These are phyloP conservation scores for Prototheca wickerhamii DNA, from an alignment of 163 green algal species.

Conservation along the genomic window DNA sequence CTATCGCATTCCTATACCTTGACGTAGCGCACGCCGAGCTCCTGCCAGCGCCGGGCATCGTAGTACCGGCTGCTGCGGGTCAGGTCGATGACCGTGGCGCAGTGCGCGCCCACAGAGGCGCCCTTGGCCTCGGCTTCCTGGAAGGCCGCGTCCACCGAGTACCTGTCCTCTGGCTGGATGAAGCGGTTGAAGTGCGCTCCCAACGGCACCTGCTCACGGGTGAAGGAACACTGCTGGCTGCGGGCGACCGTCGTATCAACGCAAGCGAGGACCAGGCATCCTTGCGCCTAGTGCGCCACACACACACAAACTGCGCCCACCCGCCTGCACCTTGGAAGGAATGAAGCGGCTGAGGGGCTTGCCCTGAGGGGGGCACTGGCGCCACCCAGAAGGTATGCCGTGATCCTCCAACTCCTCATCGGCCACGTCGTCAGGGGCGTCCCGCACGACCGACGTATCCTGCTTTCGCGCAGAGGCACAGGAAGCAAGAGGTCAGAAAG, in stretches of 20 bases:
- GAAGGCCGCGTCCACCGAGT: conserved; percentile 33
- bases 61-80: conserved; percentile 80
- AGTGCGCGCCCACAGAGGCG: conserved; percentile 32
- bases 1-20: conserved; percentile 22
- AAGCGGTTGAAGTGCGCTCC: conserved; percentile 32
- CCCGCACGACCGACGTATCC: neutral
- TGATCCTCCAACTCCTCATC: conserved; percentile 31
- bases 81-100: conserved; percentile 69
- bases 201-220: conserved; percentile 52
- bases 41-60: conserved; percentile 23
- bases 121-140: conserved; percentile 11
- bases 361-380: conserved; percentile 43
- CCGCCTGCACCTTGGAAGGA: conserved; percentile 37
- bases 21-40: conserved; percentile 23
- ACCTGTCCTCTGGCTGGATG: conserved; percentile 30
- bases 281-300: neutral
- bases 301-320: neutral
- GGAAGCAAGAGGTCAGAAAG: too few relatives aligned
- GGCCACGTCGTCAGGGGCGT: conserved; percentile 5
- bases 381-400: conserved; percentile 50
- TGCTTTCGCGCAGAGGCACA: neutral
- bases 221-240: neutral
- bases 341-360: conserved; percentile 36
- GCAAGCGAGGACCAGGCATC: neutral
- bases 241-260: neutral